Conservation (phyloP, 1,139 yeast genomes). For the Pichia norvegensis region DNA sequence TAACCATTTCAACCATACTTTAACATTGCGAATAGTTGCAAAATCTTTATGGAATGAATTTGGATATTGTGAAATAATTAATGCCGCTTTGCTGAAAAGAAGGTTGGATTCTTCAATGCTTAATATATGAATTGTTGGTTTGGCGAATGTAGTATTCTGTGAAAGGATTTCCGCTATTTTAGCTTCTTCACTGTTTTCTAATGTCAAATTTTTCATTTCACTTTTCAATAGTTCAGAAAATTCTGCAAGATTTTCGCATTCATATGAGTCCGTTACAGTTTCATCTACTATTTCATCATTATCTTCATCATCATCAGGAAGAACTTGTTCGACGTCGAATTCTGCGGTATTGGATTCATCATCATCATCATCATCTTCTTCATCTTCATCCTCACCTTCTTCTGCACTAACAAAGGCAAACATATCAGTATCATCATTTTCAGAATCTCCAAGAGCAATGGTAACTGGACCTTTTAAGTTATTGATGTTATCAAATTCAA, state of each 20-base stretch:
- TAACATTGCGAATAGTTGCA: constrained; percentile 32
- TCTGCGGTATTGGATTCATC: constrained; percentile 9
- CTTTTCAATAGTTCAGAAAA: constrained; percentile 6
- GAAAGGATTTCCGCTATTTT: constrained; percentile 30
- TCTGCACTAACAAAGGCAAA: constrained; percentile 5
- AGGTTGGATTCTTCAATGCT: constrained; percentile 22
- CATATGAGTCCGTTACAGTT: constrained; percentile 1
- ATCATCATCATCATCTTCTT: constrained; percentile 7
- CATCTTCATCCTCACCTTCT: constrained; percentile 10
- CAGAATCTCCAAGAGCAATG: constrained; percentile 9
- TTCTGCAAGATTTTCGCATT: constrained; percentile 6
- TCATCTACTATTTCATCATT: constrained; percentile 1
- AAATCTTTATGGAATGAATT: constrained; percentile 17
- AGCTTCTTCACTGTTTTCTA: constrained; percentile 21
- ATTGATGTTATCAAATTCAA: constrained; percentile 18
- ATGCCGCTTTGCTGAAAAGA: constrained; percentile 33
- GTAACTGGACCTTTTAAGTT: constrained; percentile 10
- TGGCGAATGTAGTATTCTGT: constrained; percentile 33
- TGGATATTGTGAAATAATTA: constrained; percentile 27
- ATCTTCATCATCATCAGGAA: neutral
- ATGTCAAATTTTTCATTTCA: constrained; percentile 18
- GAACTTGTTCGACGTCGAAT: constrained; percentile 5
- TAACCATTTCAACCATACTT: constrained; percentile 44
- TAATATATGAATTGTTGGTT: constrained; percentile 29
- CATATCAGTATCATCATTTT: constrained; percentile 8